Percentiles rank a stretch among this genome's conserved stretches.
Evolutionary conservation across 108 stramenopile species (phyloP).

Genomic region (Conticribra weissflogii): DNA sequence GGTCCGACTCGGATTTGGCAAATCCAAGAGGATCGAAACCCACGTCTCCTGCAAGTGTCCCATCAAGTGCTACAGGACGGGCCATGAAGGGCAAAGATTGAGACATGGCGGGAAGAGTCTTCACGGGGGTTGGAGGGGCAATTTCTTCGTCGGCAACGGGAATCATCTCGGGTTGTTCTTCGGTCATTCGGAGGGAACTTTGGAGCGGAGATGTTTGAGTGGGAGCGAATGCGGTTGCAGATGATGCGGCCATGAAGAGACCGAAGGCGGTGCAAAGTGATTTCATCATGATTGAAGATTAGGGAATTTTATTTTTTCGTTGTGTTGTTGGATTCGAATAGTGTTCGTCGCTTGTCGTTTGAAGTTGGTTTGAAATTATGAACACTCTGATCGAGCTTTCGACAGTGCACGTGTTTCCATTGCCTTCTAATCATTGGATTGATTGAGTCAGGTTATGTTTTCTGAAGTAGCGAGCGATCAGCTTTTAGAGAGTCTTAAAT

Average conservation of each 20-base stretch:
- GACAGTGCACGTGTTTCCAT: too few relatives aligned
- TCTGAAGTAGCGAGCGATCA: too few relatives aligned
- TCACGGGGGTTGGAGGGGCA: conserved; percentile 4
- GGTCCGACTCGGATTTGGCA: conserved; percentile 57
- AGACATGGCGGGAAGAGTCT: conserved; percentile 52
- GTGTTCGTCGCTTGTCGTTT: too few relatives aligned
- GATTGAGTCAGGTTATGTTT: too few relatives aligned
- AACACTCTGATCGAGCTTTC: too few relatives aligned
- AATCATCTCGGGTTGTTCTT: neutral
- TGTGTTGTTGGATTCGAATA: too few relatives aligned
- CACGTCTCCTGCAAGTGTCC: conserved; percentile 83
- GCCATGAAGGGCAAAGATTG: conserved; percentile 77
- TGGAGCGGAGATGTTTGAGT: conserved; percentile 1
- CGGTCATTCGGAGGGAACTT: conserved; percentile 8
- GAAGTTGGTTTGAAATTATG: too few relatives aligned
- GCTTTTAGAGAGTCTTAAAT: too few relatives aligned
- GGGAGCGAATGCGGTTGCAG: conserved; percentile 68
- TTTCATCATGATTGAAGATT: conserved; percentile 57
- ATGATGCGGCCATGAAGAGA: conserved; percentile 47
- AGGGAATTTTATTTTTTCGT: neutral
- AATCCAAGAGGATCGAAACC: conserved; percentile 93
- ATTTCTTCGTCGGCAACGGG: neutral
- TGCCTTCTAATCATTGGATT: too few relatives aligned
- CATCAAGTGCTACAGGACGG: conserved; percentile 68
- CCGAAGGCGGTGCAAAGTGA: conserved; percentile 56